phyloP scores from a whole-genome alignment of 345 rosid genomes.

The Pistacia atlantica region DNA sequence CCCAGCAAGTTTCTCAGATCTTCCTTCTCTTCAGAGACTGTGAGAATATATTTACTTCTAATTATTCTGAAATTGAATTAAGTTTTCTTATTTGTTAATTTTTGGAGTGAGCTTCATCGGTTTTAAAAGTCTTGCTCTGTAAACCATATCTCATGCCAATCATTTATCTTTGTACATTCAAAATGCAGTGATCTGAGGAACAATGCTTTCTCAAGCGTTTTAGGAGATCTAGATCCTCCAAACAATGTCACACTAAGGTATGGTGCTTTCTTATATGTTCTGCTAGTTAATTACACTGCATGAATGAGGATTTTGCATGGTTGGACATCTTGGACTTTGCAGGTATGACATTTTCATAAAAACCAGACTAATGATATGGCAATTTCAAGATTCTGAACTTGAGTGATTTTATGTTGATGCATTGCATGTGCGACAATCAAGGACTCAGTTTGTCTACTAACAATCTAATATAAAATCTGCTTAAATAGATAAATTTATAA shows the following conservation, averaged over 20 bases:
- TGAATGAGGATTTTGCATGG: too few relatives aligned
- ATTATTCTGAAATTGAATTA: constrained; percentile 3
- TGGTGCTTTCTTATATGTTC: constrained; percentile 1
- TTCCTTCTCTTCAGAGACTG: constrained; percentile 73
- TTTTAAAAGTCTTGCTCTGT: neutral
- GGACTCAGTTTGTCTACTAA: too few relatives aligned
- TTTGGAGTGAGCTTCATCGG: neutral
- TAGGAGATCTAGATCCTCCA: constrained; percentile 66
- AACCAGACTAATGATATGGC: too few relatives aligned
- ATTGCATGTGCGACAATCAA: too few relatives aligned
- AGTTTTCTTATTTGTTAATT: neutral
- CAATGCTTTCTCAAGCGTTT: constrained; percentile 59
- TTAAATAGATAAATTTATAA: too few relatives aligned
- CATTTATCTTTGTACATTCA: constrained; percentile 20
- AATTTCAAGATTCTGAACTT: too few relatives aligned
- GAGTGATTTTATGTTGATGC: too few relatives aligned
- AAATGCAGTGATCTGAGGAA: constrained; percentile 81
- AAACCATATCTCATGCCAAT: constrained; percentile 28
- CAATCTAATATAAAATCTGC: too few relatives aligned
- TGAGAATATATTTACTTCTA: constrained; percentile 37
- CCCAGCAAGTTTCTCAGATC: constrained; percentile 69
- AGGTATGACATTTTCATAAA: too few relatives aligned
- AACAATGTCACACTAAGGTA: constrained; percentile 84
- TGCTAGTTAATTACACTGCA: too few relatives aligned
- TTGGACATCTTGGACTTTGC: too few relatives aligned